Evolutionary conservation across 192 early-diverging fungal genomes (phyloP).

Genomic region (Lobulomyces angularis): DNA sequence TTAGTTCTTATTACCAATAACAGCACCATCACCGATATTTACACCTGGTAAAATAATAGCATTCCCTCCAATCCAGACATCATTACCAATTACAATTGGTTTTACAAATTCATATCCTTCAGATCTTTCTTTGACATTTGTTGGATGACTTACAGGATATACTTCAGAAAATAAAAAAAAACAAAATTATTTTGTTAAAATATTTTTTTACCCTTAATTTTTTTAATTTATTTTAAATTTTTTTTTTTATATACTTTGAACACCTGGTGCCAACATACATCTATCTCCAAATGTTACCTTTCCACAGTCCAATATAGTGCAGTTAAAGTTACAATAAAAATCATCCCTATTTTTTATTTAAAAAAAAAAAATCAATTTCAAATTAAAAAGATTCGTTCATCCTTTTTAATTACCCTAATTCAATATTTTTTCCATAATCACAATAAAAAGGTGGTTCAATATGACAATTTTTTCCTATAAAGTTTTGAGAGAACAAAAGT

Average conservation of each 20-base stretch:
- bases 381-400: slow-evolving; percentile 38
- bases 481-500: too few relatives aligned
- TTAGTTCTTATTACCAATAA: too few relatives aligned
- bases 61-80: slow-evolving; percentile 81
- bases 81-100: slow-evolving; percentile 56
- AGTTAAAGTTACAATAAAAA: slow-evolving; percentile 45
- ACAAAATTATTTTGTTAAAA: slow-evolving; percentile 2
- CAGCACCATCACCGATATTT: slow-evolving; percentile 65
- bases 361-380: not conserved
- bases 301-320: slow-evolving; percentile 61
- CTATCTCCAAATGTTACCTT: slow-evolving; percentile 62
- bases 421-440: slow-evolving; percentile 74
- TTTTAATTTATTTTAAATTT: slow-evolving; percentile 35
- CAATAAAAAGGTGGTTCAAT: slow-evolving; percentile 57
- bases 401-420: slow-evolving; percentile 53
- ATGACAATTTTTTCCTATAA: too few relatives aligned
- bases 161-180: slow-evolving; percentile 18
- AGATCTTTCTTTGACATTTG: too few relatives aligned
- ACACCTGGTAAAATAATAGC: slow-evolving; percentile 72
- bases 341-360: not conserved
- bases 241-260: slow-evolving; percentile 64
- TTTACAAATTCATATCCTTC: slow-evolving; percentile 2
- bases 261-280: slow-evolving; percentile 61
- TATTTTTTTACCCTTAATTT: slow-evolving; percentile 6
- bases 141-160: slow-evolving; percentile 11